Conservation (phyloP, 192 early-diverging fungal genomes). For the Coemansia sp. region DNA sequence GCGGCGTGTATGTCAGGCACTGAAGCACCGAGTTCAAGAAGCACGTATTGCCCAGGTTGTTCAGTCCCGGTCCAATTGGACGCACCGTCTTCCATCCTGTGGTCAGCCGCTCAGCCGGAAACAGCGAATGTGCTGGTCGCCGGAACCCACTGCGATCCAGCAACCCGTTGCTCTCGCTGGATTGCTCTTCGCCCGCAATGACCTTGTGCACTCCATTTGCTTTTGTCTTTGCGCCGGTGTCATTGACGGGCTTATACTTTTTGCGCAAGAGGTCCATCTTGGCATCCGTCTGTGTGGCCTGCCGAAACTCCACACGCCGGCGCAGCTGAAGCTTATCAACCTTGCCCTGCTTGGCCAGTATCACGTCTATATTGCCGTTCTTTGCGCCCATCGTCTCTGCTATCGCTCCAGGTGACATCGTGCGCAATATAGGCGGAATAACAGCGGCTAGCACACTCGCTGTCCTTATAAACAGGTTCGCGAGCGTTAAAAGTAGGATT, state of each 20-base stretch:
- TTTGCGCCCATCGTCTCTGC: constrained; percentile 3
- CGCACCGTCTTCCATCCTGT: constrained; percentile 58
- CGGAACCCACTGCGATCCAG: constrained; percentile 68
- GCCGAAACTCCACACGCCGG: constrained; percentile 64
- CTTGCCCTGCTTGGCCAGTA: constrained; percentile 48
- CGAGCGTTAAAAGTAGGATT: not conserved
- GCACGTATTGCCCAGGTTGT: constrained; percentile 76
- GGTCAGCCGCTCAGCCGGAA: constrained; percentile 58
- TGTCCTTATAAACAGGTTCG: not conserved
- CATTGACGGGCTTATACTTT: constrained; percentile 67
- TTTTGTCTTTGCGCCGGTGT: constrained; percentile 7
- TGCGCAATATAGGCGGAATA: not conserved
- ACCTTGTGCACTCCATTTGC: constrained; percentile 4
- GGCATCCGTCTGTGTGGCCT: constrained; percentile 57
- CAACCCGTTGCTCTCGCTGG: constrained; percentile 14
- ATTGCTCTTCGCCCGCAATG: constrained; percentile 10
- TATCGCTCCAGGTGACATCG: constrained; percentile 32
- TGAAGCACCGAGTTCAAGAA: constrained; percentile 81
- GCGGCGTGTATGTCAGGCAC: constrained; percentile 74
- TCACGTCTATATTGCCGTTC: constrained; percentile 36
- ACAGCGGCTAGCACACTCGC: not conserved
- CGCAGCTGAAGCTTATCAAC: constrained; percentile 46
- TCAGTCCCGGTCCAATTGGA: constrained; percentile 66
- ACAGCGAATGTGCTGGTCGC: constrained; percentile 58
- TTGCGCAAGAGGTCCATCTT: constrained; percentile 64